A percentile compares a stretch with the other conserved stretches of the same genome.
Conservation (phyloP, 495 filamentous ascomycete species). For the Filosporella fistucella region DNA sequence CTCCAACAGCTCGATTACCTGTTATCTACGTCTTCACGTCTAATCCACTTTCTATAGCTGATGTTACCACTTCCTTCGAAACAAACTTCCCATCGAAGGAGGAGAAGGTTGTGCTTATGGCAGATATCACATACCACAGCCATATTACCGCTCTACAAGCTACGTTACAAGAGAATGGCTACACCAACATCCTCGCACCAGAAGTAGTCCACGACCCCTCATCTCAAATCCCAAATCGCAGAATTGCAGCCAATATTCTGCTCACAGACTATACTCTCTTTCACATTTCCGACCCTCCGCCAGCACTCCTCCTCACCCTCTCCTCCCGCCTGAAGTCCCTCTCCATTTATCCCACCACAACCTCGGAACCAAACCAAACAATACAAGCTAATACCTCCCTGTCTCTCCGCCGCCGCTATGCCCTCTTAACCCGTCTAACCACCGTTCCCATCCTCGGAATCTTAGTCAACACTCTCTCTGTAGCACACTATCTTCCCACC, state of each 20-base stretch:
- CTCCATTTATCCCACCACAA: slow-evolving; percentile 68
- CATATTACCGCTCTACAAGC: slow-evolving; percentile 55
- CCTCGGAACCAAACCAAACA: slow-evolving; percentile 34
- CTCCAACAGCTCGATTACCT: slow-evolving; percentile 81
- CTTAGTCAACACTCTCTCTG: slow-evolving; percentile 88
- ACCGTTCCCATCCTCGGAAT: slow-evolving; percentile 85
- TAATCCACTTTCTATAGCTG: slow-evolving; percentile 54
- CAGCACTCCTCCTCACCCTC: slow-evolving; percentile 80
- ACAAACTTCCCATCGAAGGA: slow-evolving; percentile 57
- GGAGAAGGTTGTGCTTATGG: slow-evolving; percentile 73
- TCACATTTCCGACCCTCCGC: slow-evolving; percentile 83
- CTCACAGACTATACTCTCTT: slow-evolving; percentile 75
- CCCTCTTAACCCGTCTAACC: slow-evolving; percentile 73
- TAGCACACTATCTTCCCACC: slow-evolving; percentile 82
- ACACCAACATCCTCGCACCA: slow-evolving; percentile 64
- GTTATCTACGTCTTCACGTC: slow-evolving; percentile 90
- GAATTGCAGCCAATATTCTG: slow-evolving; percentile 34
- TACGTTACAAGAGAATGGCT: slow-evolving; percentile 54
- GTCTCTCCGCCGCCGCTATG: slow-evolving; percentile 81
- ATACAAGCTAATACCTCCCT: slow-evolving; percentile 35
- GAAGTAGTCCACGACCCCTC: slow-evolving; percentile 73
- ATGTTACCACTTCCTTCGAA: slow-evolving; percentile 58
- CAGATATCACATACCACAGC: slow-evolving; percentile 79
- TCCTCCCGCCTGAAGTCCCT: slow-evolving; percentile 74
- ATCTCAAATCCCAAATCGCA: slow-evolving; percentile 81